Conservation (phyloP, 164 flowering plant genomes). For the Cinnamomum chago region DNA sequence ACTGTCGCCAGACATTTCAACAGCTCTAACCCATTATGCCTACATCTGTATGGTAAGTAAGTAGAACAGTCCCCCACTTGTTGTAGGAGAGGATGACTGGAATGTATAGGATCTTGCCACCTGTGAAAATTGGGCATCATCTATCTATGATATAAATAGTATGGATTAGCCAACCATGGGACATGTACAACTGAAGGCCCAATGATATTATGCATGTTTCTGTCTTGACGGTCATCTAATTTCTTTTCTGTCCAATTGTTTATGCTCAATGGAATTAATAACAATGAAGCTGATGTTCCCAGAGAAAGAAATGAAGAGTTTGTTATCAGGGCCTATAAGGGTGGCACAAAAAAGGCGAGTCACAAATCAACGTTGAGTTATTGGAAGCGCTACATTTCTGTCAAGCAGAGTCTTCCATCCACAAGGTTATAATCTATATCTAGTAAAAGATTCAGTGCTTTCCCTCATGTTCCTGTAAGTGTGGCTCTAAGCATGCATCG, state of each 20-base stretch:
- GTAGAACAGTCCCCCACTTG: neutral
- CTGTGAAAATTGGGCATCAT: no score
- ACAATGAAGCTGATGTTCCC: constrained; percentile 21
- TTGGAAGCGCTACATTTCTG: constrained; percentile 79
- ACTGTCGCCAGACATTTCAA: neutral
- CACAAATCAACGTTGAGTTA: constrained; percentile 79
- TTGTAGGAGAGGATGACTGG: neutral
- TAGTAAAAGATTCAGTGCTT: neutral
- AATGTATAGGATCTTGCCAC: neutral
- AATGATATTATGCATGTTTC: neutral
- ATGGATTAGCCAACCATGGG: neutral
- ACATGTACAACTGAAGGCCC: neutral
- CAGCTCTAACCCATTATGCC: neutral
- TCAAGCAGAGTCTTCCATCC: constrained; percentile 77
- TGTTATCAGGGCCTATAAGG: constrained; percentile 72
- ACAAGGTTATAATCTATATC: constrained; percentile 32
- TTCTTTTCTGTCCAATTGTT: neutral
- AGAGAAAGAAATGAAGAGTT: constrained; percentile 90
- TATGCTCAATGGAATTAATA: neutral
- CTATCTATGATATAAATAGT: neutral
- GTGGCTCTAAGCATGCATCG: neutral
- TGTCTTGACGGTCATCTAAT: neutral
- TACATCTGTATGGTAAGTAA: neutral
- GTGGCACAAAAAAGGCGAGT: constrained; percentile 74
- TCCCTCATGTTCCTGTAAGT: neutral